phyloP scores from a whole-genome alignment of 2,329 filamentous ascomycete species.

The Coccinonectria pachysandricola region DNA sequence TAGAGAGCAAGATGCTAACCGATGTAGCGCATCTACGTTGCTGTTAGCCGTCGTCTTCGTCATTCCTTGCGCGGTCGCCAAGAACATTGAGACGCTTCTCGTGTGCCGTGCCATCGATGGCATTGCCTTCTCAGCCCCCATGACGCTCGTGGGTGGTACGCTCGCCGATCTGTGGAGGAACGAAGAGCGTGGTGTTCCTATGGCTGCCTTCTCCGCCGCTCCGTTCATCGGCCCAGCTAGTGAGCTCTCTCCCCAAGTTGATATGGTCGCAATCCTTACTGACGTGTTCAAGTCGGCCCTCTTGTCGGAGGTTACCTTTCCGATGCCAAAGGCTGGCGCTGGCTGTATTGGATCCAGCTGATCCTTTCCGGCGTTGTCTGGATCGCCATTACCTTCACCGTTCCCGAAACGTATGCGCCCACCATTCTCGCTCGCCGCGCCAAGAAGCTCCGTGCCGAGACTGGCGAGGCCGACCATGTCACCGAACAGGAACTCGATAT shows the following conservation, averaged over 20 bases:
- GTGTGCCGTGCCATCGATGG: slow-evolving; percentile 70
- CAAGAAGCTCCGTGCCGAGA: slow-evolving; percentile 57
- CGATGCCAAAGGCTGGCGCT: slow-evolving; percentile 64
- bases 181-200: slow-evolving; percentile 75
- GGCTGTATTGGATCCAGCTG: slow-evolving; percentile 80
- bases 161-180: slow-evolving; percentile 76
- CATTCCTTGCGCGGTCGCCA: slow-evolving; percentile 66
- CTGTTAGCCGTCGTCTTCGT: slow-evolving; percentile 65
- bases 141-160: slow-evolving; percentile 77
- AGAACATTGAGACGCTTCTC: slow-evolving; percentile 67
- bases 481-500: slow-evolving; percentile 74
- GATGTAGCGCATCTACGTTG: slow-evolving; percentile 44
- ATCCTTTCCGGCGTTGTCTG: slow-evolving; percentile 63
- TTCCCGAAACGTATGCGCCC: slow-evolving; percentile 81
- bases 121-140: slow-evolving; percentile 75
- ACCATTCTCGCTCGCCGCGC: slow-evolving; percentile 64
- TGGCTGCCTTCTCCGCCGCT: slow-evolving; percentile 76
- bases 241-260: slow-evolving; percentile 16
- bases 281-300: slow-evolving; percentile 43
- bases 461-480: slow-evolving; percentile 56
- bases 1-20: slow-evolving; percentile 4
- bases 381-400: slow-evolving; percentile 73
- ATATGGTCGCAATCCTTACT: slow-evolving; percentile 1
- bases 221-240: slow-evolving; percentile 73
- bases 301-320: slow-evolving; percentile 68